Percentiles rank a stretch among this genome's conserved stretches.
Evolutionary conservation across 306 rosid genomes (phyloP).

Genomic region (Medicago lupulina): DNA sequence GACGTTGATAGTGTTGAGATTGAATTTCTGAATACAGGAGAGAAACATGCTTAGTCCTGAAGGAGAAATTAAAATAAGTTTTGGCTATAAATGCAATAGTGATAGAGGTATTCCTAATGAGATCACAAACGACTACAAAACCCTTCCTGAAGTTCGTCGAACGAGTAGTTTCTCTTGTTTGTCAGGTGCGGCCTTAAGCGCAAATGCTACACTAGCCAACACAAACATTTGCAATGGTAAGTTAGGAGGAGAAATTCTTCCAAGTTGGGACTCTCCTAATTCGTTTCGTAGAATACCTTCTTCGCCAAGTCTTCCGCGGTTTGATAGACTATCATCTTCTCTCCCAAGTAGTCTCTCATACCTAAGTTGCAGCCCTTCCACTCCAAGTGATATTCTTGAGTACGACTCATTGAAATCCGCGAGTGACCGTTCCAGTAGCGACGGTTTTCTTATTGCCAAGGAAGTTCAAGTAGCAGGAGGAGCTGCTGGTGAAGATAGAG

Average conservation of each 20-base stretch:
- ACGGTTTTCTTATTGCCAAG: conserved; percentile 73
- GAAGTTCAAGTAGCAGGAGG: conserved; percentile 99
- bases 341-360: conserved; percentile 78
- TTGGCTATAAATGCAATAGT: conserved; percentile 87
- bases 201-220: conserved; percentile 93
- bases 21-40: conserved; percentile 42
- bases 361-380: conserved; percentile 85
- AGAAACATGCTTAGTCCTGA: conserved; percentile 62
- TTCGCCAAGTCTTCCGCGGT: conserved; percentile 74
- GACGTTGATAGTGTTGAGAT: conserved; percentile 37
- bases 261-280: conserved; percentile 94
- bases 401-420: conserved; percentile 65
- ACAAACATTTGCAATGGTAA: conserved; percentile 95
- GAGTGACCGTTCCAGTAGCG: conserved; percentile 69
- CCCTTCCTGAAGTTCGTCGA: conserved; percentile 62
- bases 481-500: conserved; percentile 99
- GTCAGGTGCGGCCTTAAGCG: conserved; percentile 98
- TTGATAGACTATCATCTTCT: conserved; percentile 82
- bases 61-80: conserved; percentile 89
- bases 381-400: conserved; percentile 64
- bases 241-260: conserved; percentile 91
- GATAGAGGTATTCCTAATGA: conserved; percentile 52
- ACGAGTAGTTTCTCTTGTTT: conserved; percentile 95
- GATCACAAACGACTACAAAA: conserved; percentile 46
- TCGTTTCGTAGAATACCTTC: conserved; percentile 88